These are phyloP conservation scores for Fraxinus velutina DNA, from an alignment of 305 asterid genomes.

Conservation along the genomic window DNA sequence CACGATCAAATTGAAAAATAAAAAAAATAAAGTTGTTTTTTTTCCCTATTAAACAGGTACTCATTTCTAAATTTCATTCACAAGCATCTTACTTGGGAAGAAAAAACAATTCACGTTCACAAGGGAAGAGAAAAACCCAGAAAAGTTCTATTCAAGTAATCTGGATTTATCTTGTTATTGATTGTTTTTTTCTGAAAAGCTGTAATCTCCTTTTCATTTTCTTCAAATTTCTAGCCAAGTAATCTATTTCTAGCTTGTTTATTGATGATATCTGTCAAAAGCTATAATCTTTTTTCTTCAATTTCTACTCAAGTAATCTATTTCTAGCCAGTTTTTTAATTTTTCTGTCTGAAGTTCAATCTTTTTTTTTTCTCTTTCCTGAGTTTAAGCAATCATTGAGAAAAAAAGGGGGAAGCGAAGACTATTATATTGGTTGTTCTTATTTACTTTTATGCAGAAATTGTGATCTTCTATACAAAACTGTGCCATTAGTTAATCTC, in stretches of 20 bases:
- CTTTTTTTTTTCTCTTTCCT: not conserved
- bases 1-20: not conserved
- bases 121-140: not conserved
- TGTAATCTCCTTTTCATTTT: not conserved
- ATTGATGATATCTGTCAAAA: not conserved
- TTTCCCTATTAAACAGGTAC: not conserved
- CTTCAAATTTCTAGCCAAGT: constrained; percentile 8
- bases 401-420: not conserved
- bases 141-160: not conserved
- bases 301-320: constrained; percentile 8
- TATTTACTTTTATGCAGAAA: constrained; percentile 3
- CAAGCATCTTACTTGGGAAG: not conserved
- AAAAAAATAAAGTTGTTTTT: not conserved
- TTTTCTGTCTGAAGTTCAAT: not conserved
- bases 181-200: not conserved
- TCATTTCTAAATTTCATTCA: not conserved
- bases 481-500: constrained; percentile 2
- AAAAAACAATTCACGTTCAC: not conserved
- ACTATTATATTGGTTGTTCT: not conserved
- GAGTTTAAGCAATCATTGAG: not conserved
- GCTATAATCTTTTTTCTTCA: not conserved
- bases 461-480: constrained; percentile 4
- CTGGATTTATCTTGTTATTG: not conserved
- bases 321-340: constrained; percentile 7
- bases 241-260: not conserved